Evolutionary conservation across 2,329 filamentous ascomycete genomes (phyloP).

Genomic region (Alternaria brassicicola): DNA sequence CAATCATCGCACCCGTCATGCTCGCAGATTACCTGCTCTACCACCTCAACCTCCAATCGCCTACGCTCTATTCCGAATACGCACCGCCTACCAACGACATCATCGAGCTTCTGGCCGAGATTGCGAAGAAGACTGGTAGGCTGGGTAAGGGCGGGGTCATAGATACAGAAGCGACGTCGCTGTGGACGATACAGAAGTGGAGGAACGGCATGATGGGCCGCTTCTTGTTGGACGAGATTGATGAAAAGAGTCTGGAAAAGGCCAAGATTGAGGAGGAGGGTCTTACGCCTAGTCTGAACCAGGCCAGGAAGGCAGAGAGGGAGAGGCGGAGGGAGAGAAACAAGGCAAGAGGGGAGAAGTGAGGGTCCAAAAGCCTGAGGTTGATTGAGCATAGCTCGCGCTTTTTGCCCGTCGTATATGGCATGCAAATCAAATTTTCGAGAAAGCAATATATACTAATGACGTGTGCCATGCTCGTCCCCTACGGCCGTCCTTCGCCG

Average conservation of each 20-base stretch:
- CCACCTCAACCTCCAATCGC: conserved; percentile 73
- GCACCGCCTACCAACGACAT: conserved; percentile 86
- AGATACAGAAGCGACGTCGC: conserved; percentile 73
- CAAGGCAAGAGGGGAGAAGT: conserved; percentile 30
- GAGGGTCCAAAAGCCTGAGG: background rate
- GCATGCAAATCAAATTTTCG: background rate
- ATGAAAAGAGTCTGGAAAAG: conserved; percentile 63
- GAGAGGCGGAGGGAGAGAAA: conserved; percentile 50
- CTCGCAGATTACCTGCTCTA: conserved; percentile 91
- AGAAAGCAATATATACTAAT: background rate
- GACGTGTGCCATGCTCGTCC: background rate
- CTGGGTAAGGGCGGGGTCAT: conserved; percentile 74
- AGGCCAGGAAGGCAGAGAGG: conserved; percentile 71
- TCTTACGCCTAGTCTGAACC: conserved; percentile 65
- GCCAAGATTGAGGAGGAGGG: conserved; percentile 54
- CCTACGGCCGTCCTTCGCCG: background rate
- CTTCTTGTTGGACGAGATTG: conserved; percentile 80
- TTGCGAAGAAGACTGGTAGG: conserved; percentile 77
- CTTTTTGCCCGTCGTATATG: background rate
- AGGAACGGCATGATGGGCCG: conserved; percentile 74
- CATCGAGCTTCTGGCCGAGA: conserved; percentile 69
- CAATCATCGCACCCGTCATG: conserved; percentile 76
- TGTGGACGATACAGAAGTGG: conserved; percentile 84
- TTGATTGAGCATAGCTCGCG: background rate
- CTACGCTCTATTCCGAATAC: conserved; percentile 67